Evolutionary conservation across 2,329 filamentous ascomycete species (phyloP), one percentile per base, ranked within the genome.

Genomic region (Neofusicoccum ribis): DNA sequence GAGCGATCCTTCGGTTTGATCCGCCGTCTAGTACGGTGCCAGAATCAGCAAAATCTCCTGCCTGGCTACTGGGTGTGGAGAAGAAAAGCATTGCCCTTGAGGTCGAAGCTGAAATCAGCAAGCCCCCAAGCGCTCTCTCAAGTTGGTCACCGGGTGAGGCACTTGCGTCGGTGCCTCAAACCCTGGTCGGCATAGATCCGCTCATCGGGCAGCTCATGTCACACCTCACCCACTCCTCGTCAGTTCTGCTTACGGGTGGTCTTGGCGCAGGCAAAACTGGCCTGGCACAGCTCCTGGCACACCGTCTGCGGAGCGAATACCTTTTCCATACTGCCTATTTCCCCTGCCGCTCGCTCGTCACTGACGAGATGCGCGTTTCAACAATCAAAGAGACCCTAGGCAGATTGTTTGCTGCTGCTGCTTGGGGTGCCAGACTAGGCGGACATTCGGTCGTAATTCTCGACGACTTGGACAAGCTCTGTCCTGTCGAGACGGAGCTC

Each of bases 401-500:
- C 59, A 87, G 92, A 15, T 79, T 96, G 1, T 98, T 99, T 75
- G 92, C 95, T 83, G 86, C 88, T 20, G 95, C 95, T 3, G 90
- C 91, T 47, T 99, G 95, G 95, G 93, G 92, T 43, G 92, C 94
- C 41, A 86, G 94, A 66, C 84, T 95, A 0, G 93, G 93, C 23
- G 95, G 95, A 4, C 89, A 88, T 68, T 87, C 93, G 0, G 76
- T 98, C 2, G 91, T 99, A 20, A 87, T 99, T 56, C 82, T 99
- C 1, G 95, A 99, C 73, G 95, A 99, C 72, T 80, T 99, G 6
- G 95, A 99, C 77, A 92, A 92, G 72, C 83, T 99, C 1, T 98
- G 94, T 73, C 94, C 95, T 0, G 90, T 89, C 0, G 96, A 99
- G 78, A 97, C 93, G 0, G 95, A 99, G 76, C 84, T 99, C 12